phyloP scores from a whole-genome alignment of 805 yeast species.

The Ogataea siamensis region DNA sequence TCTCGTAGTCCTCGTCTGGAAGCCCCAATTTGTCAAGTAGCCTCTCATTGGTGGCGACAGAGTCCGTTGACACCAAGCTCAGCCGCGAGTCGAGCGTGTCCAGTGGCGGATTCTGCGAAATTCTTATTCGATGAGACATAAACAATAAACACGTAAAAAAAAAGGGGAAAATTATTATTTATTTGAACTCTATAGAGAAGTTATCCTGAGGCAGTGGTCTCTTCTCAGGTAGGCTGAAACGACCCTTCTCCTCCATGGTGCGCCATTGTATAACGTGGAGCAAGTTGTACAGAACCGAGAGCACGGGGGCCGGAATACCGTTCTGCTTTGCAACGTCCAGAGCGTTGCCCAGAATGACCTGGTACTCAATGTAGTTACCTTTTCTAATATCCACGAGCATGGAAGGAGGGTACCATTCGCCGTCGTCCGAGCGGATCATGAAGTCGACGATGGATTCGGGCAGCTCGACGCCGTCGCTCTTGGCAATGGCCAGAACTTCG shows the following conservation, averaged over 20 bases:
- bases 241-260: constrained; percentile 32
- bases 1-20: constrained; percentile 32
- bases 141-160: constrained; percentile 7
- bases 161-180: neutral
- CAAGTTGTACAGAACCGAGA: constrained; percentile 28
- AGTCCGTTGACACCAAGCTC: constrained; percentile 28
- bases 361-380: constrained; percentile 42
- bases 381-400: constrained; percentile 47
- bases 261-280: constrained; percentile 33
- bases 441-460: constrained; percentile 45
- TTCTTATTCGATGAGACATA: constrained; percentile 10
- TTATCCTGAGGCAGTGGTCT: constrained; percentile 31
- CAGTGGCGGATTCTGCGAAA: constrained; percentile 7
- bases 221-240: constrained; percentile 30
- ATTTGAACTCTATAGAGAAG: constrained; percentile 15
- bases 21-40: constrained; percentile 33
- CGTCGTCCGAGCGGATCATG: constrained; percentile 54
- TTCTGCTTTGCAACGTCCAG: constrained; percentile 31
- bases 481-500: constrained; percentile 64
- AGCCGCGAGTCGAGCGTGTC: constrained; percentile 9
- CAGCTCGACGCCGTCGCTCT: constrained; percentile 58
- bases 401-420: constrained; percentile 43
- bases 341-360: constrained; percentile 44
- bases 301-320: constrained; percentile 32
- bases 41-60: constrained; percentile 32